Evolutionary conservation across 73 alveolate genomes (phyloP).

Genomic region (Uronychia setigera): DNA sequence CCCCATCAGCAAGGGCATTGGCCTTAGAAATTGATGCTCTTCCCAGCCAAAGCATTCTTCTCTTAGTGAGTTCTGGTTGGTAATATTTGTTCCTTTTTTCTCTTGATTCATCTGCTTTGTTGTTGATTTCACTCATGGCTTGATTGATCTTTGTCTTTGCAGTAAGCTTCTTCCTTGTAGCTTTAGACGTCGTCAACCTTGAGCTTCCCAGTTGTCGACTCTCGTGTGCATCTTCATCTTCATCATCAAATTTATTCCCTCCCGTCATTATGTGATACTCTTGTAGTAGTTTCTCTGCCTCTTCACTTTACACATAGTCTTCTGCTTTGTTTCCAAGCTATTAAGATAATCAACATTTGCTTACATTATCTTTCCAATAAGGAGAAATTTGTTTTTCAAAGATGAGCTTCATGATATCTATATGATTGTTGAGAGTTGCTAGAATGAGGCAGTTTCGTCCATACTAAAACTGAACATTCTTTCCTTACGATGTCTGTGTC

Average conservation of each 20-base stretch:
- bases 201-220: not conserved
- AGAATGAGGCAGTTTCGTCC: not conserved
- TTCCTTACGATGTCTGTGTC: not conserved
- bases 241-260: not conserved
- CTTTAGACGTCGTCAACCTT: not conserved
- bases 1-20: conserved; percentile 3
- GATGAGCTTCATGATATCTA: not conserved
- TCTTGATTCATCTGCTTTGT: not conserved
- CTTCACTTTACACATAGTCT: not conserved
- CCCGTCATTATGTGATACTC: not conserved
- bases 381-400: not conserved
- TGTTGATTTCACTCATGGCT: not conserved
- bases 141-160: not conserved
- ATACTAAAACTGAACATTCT: not conserved
- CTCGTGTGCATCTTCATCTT: not conserved
- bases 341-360: not conserved
- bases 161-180: not conserved
- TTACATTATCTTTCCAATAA: not conserved
- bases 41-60: not conserved
- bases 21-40: not conserved
- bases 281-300: not conserved
- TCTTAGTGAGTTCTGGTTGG: not conserved
- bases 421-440: not conserved
- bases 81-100: not conserved
- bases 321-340: not conserved